Evolutionary conservation across 129 eudicot species (phyloP).

Genomic region (Flaveria linearis): DNA sequence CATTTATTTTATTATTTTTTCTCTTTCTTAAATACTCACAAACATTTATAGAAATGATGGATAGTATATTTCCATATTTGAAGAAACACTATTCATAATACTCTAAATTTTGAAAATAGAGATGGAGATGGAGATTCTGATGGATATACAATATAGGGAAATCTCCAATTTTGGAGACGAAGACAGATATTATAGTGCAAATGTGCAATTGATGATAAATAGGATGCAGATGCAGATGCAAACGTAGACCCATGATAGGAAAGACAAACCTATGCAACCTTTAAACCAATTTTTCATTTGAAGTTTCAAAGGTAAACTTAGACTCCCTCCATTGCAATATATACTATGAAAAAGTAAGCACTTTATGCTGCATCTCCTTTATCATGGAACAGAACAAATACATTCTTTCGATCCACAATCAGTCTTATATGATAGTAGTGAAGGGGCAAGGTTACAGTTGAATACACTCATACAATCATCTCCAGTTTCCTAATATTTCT

Average conservation of each 20-base stretch:
- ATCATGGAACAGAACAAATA: not conserved
- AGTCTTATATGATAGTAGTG: not conserved
- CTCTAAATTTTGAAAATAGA: no score
- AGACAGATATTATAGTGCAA: no score
- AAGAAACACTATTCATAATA: no score
- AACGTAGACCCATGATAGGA: not conserved
- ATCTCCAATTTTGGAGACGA: no score
- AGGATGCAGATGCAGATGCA: slow-evolving; percentile 6
- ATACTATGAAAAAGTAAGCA: not conserved
- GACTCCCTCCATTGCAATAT: not conserved
- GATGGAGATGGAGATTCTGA: no score
- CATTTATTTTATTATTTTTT: no score
- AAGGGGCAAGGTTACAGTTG: not conserved
- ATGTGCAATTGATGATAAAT: not conserved
- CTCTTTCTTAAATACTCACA: no score
- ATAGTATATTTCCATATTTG: no score
- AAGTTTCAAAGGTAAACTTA: not conserved
- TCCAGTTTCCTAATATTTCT: slow-evolving; percentile 1
- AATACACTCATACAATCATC: slow-evolving; percentile 14
- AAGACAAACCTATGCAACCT: not conserved
- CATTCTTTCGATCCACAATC: not conserved
- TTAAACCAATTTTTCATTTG: not conserved
- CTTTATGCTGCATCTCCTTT: not conserved
- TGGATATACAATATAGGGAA: no score
- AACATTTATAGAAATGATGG: no score